phyloP scores from a whole-genome alignment of 768 basidiomycete species.

The Tricholoma sp. region DNA sequence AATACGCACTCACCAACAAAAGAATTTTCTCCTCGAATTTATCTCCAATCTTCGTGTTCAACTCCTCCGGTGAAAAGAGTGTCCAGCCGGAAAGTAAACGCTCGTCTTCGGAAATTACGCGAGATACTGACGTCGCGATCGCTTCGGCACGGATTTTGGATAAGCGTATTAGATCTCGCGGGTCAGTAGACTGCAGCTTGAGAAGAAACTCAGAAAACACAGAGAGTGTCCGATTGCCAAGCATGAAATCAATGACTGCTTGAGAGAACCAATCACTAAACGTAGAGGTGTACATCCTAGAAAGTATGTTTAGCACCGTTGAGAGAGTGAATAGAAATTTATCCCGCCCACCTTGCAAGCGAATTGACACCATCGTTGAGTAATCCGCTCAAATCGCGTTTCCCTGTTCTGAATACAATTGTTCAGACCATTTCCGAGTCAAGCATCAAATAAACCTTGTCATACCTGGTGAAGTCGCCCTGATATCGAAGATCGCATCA shows the following conservation, averaged over 20 bases:
- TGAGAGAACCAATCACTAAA: constrained; percentile 97
- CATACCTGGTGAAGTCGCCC: constrained; percentile 85
- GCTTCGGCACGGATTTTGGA: constrained; percentile 90
- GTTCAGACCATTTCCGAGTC: constrained; percentile 7
- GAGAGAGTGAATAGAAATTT: neutral
- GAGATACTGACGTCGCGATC: constrained; percentile 80
- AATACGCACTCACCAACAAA: constrained; percentile 59
- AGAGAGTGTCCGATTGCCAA: constrained; percentile 78
- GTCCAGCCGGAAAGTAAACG: constrained; percentile 86
- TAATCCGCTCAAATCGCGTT: constrained; percentile 86
- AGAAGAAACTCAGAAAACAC: constrained; percentile 94
- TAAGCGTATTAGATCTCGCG: constrained; percentile 80
- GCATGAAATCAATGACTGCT: constrained; percentile 89
- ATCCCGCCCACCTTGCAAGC: constrained; percentile 54
- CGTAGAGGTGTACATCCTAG: constrained; percentile 83
- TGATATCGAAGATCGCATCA: constrained; percentile 21
- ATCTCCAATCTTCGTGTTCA: constrained; percentile 66
- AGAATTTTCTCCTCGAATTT: constrained; percentile 94
- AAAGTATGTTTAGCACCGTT: neutral
- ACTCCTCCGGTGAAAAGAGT: constrained; percentile 74
- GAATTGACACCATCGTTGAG: constrained; percentile 96
- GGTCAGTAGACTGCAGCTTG: constrained; percentile 88
- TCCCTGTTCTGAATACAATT: constrained; percentile 68
- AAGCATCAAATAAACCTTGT: neutral
- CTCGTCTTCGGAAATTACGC: constrained; percentile 75